Base-by-base conservation (phyloP, 148 eudicot species). In the Vaccinium vitisidaea region DNA sequence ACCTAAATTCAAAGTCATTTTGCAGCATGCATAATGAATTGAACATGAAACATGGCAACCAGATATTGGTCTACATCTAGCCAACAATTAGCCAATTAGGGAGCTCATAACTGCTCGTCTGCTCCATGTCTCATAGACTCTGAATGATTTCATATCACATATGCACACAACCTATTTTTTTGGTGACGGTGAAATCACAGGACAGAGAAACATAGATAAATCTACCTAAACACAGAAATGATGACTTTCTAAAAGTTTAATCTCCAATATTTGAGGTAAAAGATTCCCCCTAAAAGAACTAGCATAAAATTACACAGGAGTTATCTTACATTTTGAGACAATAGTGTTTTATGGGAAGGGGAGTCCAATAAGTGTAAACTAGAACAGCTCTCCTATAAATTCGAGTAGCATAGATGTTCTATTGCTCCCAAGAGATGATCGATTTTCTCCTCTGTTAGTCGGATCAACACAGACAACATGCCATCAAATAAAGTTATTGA, bases 121-220 rank as follows among this genome's bases (percentile, higher is more conserved):
- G 74, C 48, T 50, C 27, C 30, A 83, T 59, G 70, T 50, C 46
- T 87, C 82, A 76, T 30, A 76, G 49, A 80, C 30, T 49, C 15
- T 48, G 52, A 6, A 46, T 11, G 49, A 76, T 48, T 48, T 21
- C 79, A 8, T 76, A 48, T 21, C 54, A 23, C 16, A 23, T 77
- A n/a, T 13, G 50, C 27, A 36, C 1, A 11, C 43, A 21, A 50
- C 19, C 56, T 15, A 23, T n/a, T 49, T 53, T 48, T 43, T 43
- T 8, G 16, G 32, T 76, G 10, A 76, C 9, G 79, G 15, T 49
- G 53, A 75, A 76, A 46, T 46, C 58, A 18, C 11, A 12, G 14
- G 54, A 48, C 80, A 48, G 4, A 46, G 52, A 43, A 76, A 74
- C n/a, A 21, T 18, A 48, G 5, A 19, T 8, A 19, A 46, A 48